phyloP scores from a whole-genome alignment of 768 basidiomycete species.

The Rhodotorula toruloides region DNA sequence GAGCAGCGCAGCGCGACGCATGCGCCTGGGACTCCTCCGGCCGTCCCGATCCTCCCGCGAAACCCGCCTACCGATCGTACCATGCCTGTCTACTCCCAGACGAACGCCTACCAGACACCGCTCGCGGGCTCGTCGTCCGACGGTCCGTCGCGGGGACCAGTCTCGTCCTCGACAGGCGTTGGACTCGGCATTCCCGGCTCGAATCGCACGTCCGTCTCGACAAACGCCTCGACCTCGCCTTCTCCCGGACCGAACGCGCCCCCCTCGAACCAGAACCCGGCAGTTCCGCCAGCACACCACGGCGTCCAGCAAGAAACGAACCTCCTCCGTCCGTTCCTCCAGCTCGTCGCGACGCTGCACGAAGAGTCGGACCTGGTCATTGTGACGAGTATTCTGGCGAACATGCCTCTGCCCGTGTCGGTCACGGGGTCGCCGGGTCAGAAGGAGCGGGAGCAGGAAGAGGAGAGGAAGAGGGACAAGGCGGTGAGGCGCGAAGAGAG shows the following conservation, averaged over 20 bases:
- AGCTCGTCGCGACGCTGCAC: constrained; percentile 9
- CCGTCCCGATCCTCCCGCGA: background rate
- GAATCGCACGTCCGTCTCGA: background rate
- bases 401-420: background rate
- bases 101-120: background rate
- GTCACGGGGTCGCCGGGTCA: background rate
- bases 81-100: background rate
- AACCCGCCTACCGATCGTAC: background rate
- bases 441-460: background rate
- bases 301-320: background rate
- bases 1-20: background rate
- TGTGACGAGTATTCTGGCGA: constrained; percentile 1
- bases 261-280: constrained; percentile 1
- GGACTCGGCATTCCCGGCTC: background rate
- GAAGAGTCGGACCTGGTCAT: background rate
- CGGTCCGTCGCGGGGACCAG: background rate
- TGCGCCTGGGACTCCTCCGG: background rate
- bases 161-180: background rate
- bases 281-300: background rate
- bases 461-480: background rate
- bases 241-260: background rate
- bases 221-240: background rate
- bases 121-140: background rate
- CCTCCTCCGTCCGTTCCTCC: background rate
- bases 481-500: background rate